Evolutionary conservation across 2,329 filamentous ascomycete genomes (phyloP), one percentile per base, ranked within the genome.

Genomic region (Penicillium sclerotigenum): DNA sequence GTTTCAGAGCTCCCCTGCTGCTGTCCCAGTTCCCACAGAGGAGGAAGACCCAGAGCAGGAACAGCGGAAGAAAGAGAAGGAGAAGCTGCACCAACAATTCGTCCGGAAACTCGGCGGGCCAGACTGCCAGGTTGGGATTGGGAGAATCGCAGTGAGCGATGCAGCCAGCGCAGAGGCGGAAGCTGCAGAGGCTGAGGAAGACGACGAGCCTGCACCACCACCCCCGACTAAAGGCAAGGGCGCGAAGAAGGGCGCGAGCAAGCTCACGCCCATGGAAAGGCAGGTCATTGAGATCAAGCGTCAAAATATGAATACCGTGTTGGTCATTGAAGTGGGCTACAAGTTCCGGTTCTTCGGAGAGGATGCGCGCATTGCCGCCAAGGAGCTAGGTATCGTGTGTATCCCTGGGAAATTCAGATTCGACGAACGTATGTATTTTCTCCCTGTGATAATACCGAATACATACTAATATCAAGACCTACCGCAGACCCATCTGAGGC

Each of bases 261-360:
- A 97, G 71, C 82, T 99, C 58, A 99, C 94, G 0, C 94, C 94
- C 0, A 89, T 99, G 86, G 92, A 97, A 72, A 83, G 89, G 38
- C 94, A 97, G 68, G 89, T 96, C 56, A 81, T 99, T 6, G 92
- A 96, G 18, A 96, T 99, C 73, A 99, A 99, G 77, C 83, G 86
- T 58, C 90, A 93, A 65, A 87, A 97, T 70, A 82, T 91, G 77
- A 94, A 97, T 70, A 94, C 93, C 0, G 68, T 99, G 20, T 80
- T 99, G 31, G 89, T 97, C 13, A 87, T 97, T 50, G 93, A 99
- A 72, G 94, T 97, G 9, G 94, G 94, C 48, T 99, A 99, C 77
- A 99, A 99, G 72, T 99, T 96, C 75, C 87, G 89, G 33, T 96
- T 99, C 77, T 96, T 96, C 69, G 94, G 94, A 11, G 93, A 97